phyloP scores from a whole-genome alignment of 208 protist genomes.

The Leishmania aethiopica region DNA sequence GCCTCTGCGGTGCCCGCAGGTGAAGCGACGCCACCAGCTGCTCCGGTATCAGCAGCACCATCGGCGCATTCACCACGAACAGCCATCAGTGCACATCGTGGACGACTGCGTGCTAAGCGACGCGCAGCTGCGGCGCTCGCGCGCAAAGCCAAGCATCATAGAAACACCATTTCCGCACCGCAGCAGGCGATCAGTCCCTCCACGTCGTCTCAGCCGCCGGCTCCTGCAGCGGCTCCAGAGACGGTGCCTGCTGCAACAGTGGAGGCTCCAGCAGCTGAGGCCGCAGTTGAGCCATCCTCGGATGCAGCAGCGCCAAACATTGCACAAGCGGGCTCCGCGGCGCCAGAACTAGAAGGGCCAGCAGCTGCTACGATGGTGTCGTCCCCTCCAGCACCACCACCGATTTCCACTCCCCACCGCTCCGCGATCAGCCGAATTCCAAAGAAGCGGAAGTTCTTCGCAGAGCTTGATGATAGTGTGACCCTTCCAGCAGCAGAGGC shows the following conservation, averaged over 20 bases:
- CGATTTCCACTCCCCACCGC: neutral
- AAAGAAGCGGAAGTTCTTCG: constrained; percentile 25
- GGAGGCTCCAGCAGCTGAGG: neutral
- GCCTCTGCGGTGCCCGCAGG: neutral
- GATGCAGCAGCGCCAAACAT: neutral
- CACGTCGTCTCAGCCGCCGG: neutral
- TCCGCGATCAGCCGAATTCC: constrained; percentile 26
- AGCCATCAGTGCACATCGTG: constrained; percentile 3
- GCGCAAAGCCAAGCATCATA: neutral
- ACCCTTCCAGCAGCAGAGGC: neutral
- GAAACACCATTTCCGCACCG: neutral
- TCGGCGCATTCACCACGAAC: neutral
- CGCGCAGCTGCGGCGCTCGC: constrained; percentile 4
- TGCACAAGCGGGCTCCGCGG: neutral
- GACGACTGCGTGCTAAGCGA: constrained; percentile 6
- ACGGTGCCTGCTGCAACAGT: neutral
- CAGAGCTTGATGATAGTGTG: constrained; percentile 11
- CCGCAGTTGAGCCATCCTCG: neutral
- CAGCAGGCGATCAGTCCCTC: neutral
- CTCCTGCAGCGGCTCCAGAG: neutral
- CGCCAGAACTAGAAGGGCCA: neutral
- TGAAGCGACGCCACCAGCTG: neutral
- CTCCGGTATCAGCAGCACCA: neutral
- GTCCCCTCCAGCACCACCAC: neutral
- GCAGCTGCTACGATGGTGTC: neutral